phyloP scores from a whole-genome alignment of 305 asterid species.

The Fraxinus latifolia region DNA sequence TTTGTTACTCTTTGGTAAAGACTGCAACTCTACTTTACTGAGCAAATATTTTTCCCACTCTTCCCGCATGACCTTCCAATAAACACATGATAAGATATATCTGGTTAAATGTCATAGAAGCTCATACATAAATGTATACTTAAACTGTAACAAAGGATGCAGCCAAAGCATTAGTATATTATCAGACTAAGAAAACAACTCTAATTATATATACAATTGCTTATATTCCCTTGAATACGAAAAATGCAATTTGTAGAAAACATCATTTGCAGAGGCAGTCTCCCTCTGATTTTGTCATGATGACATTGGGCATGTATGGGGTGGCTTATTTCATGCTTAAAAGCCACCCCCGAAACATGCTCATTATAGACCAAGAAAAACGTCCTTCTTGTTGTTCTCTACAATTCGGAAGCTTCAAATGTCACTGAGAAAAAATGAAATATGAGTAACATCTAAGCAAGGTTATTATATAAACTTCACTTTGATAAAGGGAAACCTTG shows the following conservation, averaged over 20 bases:
- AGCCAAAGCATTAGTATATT: not conserved
- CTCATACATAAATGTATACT: not conserved
- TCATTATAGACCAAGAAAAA: not conserved
- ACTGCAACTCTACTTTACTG: constrained; percentile 86
- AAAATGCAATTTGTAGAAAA: constrained; percentile 1
- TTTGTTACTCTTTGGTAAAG: constrained; percentile 69
- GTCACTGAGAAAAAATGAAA: not conserved
- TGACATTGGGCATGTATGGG: not conserved
- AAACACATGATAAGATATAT: constrained; percentile 8
- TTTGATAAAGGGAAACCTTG: not conserved
- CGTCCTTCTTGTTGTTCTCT: not conserved
- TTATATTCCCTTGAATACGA: not conserved
- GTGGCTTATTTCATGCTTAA: not conserved
- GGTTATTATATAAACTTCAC: not conserved
- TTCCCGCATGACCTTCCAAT: constrained; percentile 71
- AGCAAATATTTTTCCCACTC: constrained; percentile 93
- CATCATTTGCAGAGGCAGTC: not conserved
- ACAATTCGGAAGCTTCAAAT: not conserved
- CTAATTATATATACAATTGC: not conserved
- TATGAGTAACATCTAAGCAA: not conserved
- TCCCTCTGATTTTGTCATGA: not conserved
- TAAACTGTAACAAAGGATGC: not conserved
- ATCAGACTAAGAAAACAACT: not conserved
- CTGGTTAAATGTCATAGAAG: constrained; percentile 14
- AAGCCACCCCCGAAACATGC: not conserved